Evolutionary conservation across 208 protist genomes (phyloP).

Genomic region (Trypanosoma conorhini): DNA sequence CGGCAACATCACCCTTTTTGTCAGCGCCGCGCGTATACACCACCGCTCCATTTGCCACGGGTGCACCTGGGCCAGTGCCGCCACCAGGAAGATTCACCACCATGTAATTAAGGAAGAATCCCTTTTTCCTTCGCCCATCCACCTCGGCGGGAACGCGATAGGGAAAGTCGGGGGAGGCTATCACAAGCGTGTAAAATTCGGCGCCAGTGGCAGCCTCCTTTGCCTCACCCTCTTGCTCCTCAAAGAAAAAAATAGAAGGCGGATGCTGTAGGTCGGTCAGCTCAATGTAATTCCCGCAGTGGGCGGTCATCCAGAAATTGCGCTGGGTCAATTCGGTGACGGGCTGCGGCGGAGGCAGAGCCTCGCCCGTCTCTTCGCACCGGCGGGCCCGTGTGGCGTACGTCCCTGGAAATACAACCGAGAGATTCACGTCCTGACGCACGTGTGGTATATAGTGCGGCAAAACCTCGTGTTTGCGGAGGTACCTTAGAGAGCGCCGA

Average conservation of each 20-base stretch:
- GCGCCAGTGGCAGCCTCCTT: background rate
- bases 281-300: conserved; percentile 92
- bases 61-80: background rate
- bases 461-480: conserved; percentile 83
- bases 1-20: conserved; percentile 67
- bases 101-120: conserved; percentile 92
- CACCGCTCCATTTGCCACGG: conserved; percentile 7
- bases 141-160: conserved; percentile 64
- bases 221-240: conserved; percentile 23
- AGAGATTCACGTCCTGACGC: conserved; percentile 78
- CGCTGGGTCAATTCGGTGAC: conserved; percentile 51
- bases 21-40: conserved; percentile 15
- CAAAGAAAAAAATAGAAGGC: conserved; percentile 79
- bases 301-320: conserved; percentile 92
- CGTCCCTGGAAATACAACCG: conserved; percentile 79
- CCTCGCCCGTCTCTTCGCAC: conserved; percentile 58
- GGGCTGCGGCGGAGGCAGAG: conserved; percentile 47
- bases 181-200: conserved; percentile 76
- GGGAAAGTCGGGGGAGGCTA: conserved; percentile 89
- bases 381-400: conserved; percentile 54
- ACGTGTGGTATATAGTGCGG: conserved; percentile 74
- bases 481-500: conserved; percentile 49
- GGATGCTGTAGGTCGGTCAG: conserved; percentile 83
- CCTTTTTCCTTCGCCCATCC: conserved; percentile 35
- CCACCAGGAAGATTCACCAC: conserved; percentile 67